Evolutionary conservation across 148 eudicot species (phyloP), one percentile per base, ranked within the genome.

Genomic region (Rhododendron ferrugineum): DNA sequence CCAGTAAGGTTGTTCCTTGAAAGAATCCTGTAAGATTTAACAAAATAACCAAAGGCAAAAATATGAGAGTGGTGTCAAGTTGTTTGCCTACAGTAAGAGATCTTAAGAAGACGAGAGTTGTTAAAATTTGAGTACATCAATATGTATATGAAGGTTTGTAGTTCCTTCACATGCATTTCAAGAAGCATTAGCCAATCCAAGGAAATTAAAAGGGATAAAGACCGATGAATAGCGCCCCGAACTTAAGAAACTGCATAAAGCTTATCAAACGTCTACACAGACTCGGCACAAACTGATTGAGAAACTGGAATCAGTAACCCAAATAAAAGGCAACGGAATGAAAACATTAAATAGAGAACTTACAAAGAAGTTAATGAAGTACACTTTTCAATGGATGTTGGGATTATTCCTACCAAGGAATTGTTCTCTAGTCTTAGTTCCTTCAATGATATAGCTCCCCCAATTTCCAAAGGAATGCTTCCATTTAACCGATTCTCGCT

Each of bases 401-500:
- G 98, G 84, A 95, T 91, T 34, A 37, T 83, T 62, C 98, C 98
- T 3, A 44, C 66, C 78, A 95, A 83, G 47, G 50, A 86, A 88
- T 95, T 95, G 87, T 88, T 93, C 78, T 87, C 90, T 47, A 95
- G 90, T 28, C 85, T 90, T 87, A 95, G 81, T 84, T 94, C 91
- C 78, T 86, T 89, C 22, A 96, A 83, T 58, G 94, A 86, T 72
- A 89, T 74, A 79, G 91, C 93, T n/a, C 88, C 90, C 84, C 98
- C 98, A 54, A 96, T 89, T 83, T 91, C 95, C 34, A 80, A 56
- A 84, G 98, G 98, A 74, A 93, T 92, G 87, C 87, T 90, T 32
- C 95, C 96, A 84, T 90, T 86, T 82, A 96, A 85, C 84, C 23
- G 66, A 87, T 96, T 96, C 40, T 89, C 85, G 64, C 98, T 93